Conservation (phyloP, 164 flowering plant genomes). For the Paratinospora sagittata region DNA sequence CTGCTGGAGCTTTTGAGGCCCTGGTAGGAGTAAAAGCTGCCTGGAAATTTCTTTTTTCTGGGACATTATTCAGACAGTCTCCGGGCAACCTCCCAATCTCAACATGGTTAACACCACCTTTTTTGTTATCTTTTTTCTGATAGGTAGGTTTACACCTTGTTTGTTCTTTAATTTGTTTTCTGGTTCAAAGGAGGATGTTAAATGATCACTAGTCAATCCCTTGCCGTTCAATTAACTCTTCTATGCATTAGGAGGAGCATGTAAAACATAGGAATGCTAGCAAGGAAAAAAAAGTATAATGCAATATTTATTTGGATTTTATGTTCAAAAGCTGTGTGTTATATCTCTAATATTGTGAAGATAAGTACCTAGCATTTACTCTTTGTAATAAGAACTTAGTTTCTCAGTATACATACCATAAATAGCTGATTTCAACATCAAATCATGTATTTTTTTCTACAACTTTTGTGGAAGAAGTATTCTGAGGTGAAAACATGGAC, state of each 20-base stretch:
- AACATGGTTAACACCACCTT: neutral
- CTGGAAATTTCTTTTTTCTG: neutral
- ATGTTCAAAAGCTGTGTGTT: neutral
- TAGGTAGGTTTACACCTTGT: neutral
- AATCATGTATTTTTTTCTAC: too few relatives aligned
- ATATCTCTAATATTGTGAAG: neutral
- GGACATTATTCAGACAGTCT: neutral
- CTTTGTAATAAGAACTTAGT: neutral
- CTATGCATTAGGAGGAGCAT: neutral
- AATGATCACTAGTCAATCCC: neutral
- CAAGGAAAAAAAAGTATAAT: neutral
- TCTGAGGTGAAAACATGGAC: too few relatives aligned
- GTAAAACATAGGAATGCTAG: neutral
- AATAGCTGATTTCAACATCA: neutral
- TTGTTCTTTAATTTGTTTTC: neutral
- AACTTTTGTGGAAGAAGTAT: too few relatives aligned
- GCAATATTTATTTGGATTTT: neutral
- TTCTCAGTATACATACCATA: neutral
- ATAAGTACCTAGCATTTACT: neutral
- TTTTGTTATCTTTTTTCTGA: neutral
- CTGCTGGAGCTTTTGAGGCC: conserved; percentile 9
- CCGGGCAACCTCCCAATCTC: neutral
- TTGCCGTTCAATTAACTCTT: conserved; percentile 4
- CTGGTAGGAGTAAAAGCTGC: conserved; percentile 2
- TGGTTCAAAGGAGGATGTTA: neutral